Evolutionary conservation across 2,329 filamentous ascomycete genomes (phyloP).

Genomic region (Fusarium austroafricanum): DNA sequence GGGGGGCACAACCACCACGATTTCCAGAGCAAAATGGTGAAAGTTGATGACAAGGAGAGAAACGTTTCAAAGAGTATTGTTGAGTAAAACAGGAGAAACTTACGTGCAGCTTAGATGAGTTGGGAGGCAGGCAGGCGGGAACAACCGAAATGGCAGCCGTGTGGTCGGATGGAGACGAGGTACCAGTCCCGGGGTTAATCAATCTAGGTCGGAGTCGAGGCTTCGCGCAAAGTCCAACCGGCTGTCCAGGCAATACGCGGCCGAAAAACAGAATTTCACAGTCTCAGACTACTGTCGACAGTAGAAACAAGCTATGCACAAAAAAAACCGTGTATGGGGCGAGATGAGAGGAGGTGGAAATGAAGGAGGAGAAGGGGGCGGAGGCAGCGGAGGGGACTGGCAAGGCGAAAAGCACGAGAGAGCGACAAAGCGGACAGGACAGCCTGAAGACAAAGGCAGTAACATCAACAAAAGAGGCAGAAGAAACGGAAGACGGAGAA

Average conservation of each 20-base stretch:
- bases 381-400: constrained; percentile 26
- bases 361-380: constrained; percentile 21
- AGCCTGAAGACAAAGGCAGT: constrained; percentile 39
- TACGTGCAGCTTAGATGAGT: constrained; percentile 17
- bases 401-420: constrained; percentile 32
- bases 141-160: constrained; percentile 34
- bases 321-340: constrained; percentile 15
- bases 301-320: background rate
- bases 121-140: constrained; percentile 28
- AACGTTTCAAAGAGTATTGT: background rate
- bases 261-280: background rate
- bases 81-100: background rate
- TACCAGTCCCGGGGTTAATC: constrained; percentile 25
- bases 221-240: constrained; percentile 14
- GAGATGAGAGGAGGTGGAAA: constrained; percentile 17
- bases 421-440: constrained; percentile 25
- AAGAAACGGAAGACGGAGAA: constrained; percentile 32
- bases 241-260: constrained; percentile 22
- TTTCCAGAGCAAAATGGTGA: constrained; percentile 1
- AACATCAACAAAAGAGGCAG: constrained; percentile 27
- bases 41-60: background rate
- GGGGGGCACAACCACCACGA: constrained; percentile 13
- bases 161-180: constrained; percentile 29
- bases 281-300: background rate
- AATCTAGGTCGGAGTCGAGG: constrained; percentile 23